Base-by-base conservation (phyloP, 805 yeast genomes). In the Yarrowia sp. region DNA sequence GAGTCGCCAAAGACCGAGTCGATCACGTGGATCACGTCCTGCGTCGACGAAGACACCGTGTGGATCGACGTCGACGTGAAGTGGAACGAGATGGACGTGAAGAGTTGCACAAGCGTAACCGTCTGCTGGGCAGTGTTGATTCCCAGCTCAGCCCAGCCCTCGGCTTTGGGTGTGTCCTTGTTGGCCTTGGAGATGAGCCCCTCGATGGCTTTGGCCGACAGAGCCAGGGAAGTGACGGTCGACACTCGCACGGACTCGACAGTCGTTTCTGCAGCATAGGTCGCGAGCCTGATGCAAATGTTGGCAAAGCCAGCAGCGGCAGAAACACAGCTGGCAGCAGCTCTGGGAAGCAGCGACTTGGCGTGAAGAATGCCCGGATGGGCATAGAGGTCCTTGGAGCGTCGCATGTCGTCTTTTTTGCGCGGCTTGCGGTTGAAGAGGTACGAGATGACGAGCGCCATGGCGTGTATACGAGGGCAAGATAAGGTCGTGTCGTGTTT, bases 1-100 rank as follows among this genome's bases (percentile, higher is more conserved):
- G 73, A 71, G 29, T 71, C 68, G 27, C 74, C 74, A 58, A 72
- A 70, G 8, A 71, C 64, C 24, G 69, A 65, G 51, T 72, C 70
- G 19, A 71, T 27, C 56, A 72, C 62, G 56, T 72, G 72, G 24
- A 72, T 66, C 12, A 66, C 64, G 61, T 72, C 74, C 51, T 68
- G 71, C n/a, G 71, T 66, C 13, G 69, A 49, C 16, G 63, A 65
- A 29, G 65, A 63, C 25, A 63, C 61, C 0, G 70, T 67, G 16
- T 67, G 46, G 21, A 71, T 63, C 8, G 68, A 58, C 6, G 72
- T 65, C 14, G 65, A 56, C 6, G 68, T 69, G 25, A 69, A 44
- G 42, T 72, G 72, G 61, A 72, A 71, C 25, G 68, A 61, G 2
- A 69, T 68, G 3, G 73, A 68, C 3, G 71, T 67, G 36, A 66